Evolutionary conservation across 1,284 basidiomycete species (phyloP), one percentile per base, ranked within the genome.

Genomic region (Microbotryum lychnidis-dioicae): DNA sequence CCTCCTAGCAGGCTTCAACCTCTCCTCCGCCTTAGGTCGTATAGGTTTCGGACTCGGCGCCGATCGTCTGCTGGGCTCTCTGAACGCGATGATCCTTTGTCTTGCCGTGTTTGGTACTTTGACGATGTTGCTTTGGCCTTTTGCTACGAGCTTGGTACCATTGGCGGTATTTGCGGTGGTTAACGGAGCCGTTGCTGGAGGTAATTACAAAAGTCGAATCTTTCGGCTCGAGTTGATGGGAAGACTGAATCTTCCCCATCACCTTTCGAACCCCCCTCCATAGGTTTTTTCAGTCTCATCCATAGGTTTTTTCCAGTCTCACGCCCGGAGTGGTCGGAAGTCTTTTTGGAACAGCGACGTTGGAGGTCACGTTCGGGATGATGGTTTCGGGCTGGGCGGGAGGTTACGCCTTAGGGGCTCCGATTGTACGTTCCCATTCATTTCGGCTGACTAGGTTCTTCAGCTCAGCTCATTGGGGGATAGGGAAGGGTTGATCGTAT

Each of bases 1-100:
- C n/a, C 21, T 68, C 2, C 64, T 68, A 16, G 66, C 62, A 51
- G 64, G 64, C 2, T 68, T 61, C 53, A 68, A 68, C 27, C 54
- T 68, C n/a, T 52, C 62, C 3, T 54, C 49, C 3, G 64, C 61
- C 1, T 27, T 33, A 0, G 66, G 66, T 4, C 57, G 66, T 0
- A 63, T 68, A 48, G 51, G 42, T 0, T 68, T 68, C 37, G 65
- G 64, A 3, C 46, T 68, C 25, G 54, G 56, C 18, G 66, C 64
- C 0, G 66, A 66, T 48, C 21, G 33, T 0, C 18, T 42, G 23
- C 18, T 68, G 25, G 66, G 66, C 6, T 58, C 52, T 9, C 49
- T 68, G 23, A 68, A 68, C 48, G 57, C 64, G 3, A 54, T 68
- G 16, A 31, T 62, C 12, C 21, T 64, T 3, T 68, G 66, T 42